Evolutionary conservation across 352 stramenopile species (phyloP), one percentile per base, ranked within the genome.

Genomic region (Plasmopara muralis): DNA sequence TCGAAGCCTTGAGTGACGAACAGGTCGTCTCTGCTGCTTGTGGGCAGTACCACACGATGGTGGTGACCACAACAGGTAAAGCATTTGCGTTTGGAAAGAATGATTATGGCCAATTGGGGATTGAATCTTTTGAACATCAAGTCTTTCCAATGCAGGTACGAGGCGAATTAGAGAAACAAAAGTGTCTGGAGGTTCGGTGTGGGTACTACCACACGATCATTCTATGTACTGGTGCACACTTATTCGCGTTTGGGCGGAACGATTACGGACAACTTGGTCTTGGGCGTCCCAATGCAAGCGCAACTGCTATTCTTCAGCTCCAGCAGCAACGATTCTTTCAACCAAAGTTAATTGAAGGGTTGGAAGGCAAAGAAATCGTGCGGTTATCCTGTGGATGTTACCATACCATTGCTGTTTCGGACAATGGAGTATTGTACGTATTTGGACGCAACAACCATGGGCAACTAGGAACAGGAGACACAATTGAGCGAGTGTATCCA

Each of bases 381-480:
- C 70, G 73, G 2, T 79, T 97, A 33, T 76, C 86, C 0, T 95
- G 89, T 47, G 91, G 91, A 0, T 97, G 89, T 47, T 97, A 97
- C 50, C 91, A 97, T 53, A 93, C 85, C 0, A 57, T 97, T 6
- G 72, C 83, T 16, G 84, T 96, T 0, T 93, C 75, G 4, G 79
- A 95, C 9, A 95, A 85, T n/a, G 86, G 87, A 9, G 69, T 96
- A 34, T 53, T 97, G 33, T 97, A 91, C 54, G 91, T 97, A 0
- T 97, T 96, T 66, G 90, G 90, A 5, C 65, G 89, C n/a, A 97
- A 97, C 53, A 97, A 97, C 46, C 90, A 97, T 41, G 92, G 92
- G 0, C 91, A 98, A 63, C 59, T 98, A 1, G 91, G 89, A 6
- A 97, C 86, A 0, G 89, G 89, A 0, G 91, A 97, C 48, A 90